Base-by-base conservation (phyloP, 2,329 filamentous ascomycete species). In the Rutstroemia sp. region DNA sequence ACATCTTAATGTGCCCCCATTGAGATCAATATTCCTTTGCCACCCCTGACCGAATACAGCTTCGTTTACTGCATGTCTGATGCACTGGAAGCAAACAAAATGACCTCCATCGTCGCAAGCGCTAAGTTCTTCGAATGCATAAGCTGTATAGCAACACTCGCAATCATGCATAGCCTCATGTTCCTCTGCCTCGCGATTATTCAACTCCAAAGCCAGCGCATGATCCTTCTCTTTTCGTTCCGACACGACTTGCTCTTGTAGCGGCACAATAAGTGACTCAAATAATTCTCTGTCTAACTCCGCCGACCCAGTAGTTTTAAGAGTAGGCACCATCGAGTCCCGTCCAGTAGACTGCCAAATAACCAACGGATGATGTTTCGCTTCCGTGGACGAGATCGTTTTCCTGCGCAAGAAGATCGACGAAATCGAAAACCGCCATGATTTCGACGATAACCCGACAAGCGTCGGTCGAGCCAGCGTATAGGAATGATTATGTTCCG, bases 11-110 rank as follows among this genome's bases (percentile, higher is more conserved):
- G 90, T 91, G 39, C 88, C 88, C 39, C 78, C 82, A 58, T 84
- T 79, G 27, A 82, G 72, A 67, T 94, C 81, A 64, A 96, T 86
- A 65, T 83, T 94, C 58, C 87, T 85, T 50, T 83, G 81, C 90
- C 92, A 96, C 52, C 90, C 90, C 70, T 97, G 94, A 0, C 94
- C 94, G 69, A 95, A 97, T 0, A 97, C 75, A 2, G 92, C 91
- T 69, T 97, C 92, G 50, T 86, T 87, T 58, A 92, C 80, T 10
- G 91, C 86, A 62, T 87, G 83, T 61, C 86, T 86, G 51, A 97
- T 85, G 71, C 94, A 97, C 47, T 82, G 81, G 71, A 92, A 86
- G 72, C 89, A 94, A 54, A 92, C 78, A 67, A 88, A 80, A 72
- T 94, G 89, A 1, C 82, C 84, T 2, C 80, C 77, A 34, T 76